Percentiles rank a stretch among this genome's conserved stretches.
Conservation (phyloP, 805 yeast genomes). For the Candida tammaniensis region DNA sequence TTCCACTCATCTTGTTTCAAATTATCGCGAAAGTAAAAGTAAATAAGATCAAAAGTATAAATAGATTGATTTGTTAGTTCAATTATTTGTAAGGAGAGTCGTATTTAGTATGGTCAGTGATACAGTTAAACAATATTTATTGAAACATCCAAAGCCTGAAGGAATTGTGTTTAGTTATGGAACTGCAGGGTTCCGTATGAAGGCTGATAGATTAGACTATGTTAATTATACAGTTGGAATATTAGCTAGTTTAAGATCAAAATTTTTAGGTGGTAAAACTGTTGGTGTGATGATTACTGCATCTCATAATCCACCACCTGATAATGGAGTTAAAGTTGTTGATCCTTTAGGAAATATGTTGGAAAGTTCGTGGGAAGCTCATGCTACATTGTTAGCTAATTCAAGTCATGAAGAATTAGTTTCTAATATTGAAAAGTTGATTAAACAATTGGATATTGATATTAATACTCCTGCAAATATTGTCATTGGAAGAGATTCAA, state of each 20-base stretch:
- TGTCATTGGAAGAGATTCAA: conserved; percentile 81
- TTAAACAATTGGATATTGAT: conserved; percentile 45
- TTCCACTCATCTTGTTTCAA: conserved; percentile 9
- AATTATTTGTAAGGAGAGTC: too few species aligned
- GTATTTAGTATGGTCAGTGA: too few species aligned
- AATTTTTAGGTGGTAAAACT: conserved; percentile 59
- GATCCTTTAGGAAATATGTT: conserved; percentile 94
- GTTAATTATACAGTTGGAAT: conserved; percentile 83
- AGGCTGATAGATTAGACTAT: conserved; percentile 67
- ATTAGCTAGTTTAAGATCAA: conserved; percentile 80
- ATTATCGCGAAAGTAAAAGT: neutral
- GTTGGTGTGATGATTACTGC: conserved; percentile 98
- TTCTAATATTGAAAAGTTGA: conserved; percentile 35
- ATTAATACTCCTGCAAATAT: conserved; percentile 42
- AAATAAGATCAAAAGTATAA: too few species aligned
- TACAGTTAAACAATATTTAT: conserved; percentile 8
- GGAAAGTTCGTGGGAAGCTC: conserved; percentile 75
- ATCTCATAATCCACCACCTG: conserved; percentile 87
- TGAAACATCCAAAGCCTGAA: conserved; percentile 12
- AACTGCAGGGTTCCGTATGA: conserved; percentile 94
- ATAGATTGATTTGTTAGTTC: too few species aligned
- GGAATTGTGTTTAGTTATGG: conserved; percentile 54
- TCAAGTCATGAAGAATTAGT: conserved; percentile 46
- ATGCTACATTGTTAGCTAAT: conserved; percentile 81
- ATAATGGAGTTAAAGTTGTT: conserved; percentile 90